Base-by-base conservation (phyloP, 2,329 filamentous ascomycete species). In the Penicillium capsulatum region DNA sequence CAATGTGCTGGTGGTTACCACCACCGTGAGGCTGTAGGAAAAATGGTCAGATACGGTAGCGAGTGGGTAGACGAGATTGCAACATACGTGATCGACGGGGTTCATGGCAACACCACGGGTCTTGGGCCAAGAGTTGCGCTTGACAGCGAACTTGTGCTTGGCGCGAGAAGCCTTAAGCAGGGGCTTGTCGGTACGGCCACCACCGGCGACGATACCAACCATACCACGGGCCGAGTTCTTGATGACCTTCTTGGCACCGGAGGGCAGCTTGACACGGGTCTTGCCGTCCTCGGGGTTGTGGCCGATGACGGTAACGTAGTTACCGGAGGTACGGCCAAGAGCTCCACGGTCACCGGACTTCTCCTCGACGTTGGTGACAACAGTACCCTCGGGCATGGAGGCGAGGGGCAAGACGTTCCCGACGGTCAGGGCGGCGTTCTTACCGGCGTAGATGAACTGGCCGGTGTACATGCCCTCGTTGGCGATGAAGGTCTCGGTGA, bases 41-140 rank as follows among this genome's bases (percentile, higher is more conserved):
- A 37, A 20, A 24, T 33, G 20, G 51, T 57, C 38, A 60, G 52
- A 47, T 34, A 29, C 8, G 42, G 22, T 14, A n/a, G 32, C n/a
- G 20, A 13, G 17, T 37, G 15, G 11, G 14, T 17, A 3, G 11
- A 27, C 22, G 17, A 13, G 17, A 17, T 26, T 11, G 20, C 35
- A 52, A 57, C 74, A 69, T 76, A 77, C 74, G 83, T 98, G 92
- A 78, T 98, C 92, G 68, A 98, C 92, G 66, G 92, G 92, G 80
- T 98, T 98, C 92, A 98, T 98, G 76, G 92, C 92, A 84, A 98
- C 92, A 96, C 92, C 92, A 92, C 92, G 91, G 81, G 92, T 98
- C 87, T 94, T 96, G 77, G 92, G 92, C 92, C 92, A 98, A 70
- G 83, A 91, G 88, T 98, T 97, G 72, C 92, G 89, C 89, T 98